Conservation (phyloP, 2,329 filamentous ascomycete genomes). For the Blumeria hordei region DNA sequence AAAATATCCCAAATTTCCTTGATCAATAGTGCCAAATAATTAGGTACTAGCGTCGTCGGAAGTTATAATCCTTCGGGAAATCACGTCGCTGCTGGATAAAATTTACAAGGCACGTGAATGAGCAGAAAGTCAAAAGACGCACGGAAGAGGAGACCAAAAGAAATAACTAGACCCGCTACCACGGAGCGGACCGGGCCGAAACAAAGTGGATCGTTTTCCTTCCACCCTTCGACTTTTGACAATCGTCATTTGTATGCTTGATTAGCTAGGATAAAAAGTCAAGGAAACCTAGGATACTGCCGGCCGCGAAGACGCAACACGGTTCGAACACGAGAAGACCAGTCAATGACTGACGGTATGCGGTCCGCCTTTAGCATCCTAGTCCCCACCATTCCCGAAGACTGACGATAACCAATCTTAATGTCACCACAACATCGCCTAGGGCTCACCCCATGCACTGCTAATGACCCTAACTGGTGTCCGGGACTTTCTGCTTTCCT, state of each 20-base stretch:
- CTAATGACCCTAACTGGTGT: too few species aligned
- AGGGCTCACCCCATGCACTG: too few species aligned
- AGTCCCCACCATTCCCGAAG: background rate
- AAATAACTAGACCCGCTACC: background rate
- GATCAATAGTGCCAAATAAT: too few species aligned
- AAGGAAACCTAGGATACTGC: background rate
- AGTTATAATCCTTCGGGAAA: too few species aligned
- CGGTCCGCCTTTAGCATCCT: background rate
- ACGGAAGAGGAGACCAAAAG: background rate
- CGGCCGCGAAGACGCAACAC: background rate
- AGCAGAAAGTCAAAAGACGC: background rate
- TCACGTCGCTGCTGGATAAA: too few species aligned
- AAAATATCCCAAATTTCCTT: too few species aligned
- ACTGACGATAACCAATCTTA: too few species aligned
- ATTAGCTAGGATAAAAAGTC: background rate
- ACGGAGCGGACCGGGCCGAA: background rate
- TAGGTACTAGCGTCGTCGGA: too few species aligned
- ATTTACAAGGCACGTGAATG: background rate
- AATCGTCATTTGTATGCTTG: background rate
- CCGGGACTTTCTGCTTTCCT: too few species aligned
- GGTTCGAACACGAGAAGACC: background rate
- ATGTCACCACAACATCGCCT: too few species aligned
- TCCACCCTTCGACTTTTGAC: background rate
- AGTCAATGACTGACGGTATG: background rate
- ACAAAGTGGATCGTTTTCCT: background rate